Conservation (phyloP, 768 basidiomycete species). For the Kwoniella heveanensis region DNA sequence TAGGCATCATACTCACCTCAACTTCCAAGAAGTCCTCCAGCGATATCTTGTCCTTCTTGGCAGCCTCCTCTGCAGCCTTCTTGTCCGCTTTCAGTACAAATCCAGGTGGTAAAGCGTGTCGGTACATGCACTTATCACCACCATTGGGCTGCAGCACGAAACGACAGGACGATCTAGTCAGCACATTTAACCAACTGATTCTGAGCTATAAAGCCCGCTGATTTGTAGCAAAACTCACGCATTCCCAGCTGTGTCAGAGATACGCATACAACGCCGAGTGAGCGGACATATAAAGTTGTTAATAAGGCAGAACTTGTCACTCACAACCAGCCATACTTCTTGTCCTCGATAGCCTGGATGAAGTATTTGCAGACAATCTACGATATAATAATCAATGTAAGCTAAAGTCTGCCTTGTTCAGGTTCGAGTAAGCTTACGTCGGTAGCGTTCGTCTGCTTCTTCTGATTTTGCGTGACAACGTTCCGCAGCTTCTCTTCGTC, state of each 20-base stretch:
- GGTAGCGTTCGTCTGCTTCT: slow-evolving; percentile 88
- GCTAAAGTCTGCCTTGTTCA: not conserved
- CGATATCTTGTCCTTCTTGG: slow-evolving; percentile 79
- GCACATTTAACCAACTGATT: too few relatives aligned
- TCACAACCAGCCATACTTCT: slow-evolving; percentile 66
- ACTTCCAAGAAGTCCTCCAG: slow-evolving; percentile 97
- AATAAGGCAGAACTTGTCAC: slow-evolving; percentile 28
- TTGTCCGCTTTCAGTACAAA: slow-evolving; percentile 92
- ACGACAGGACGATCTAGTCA: too few relatives aligned
- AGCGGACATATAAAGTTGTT: not conserved
- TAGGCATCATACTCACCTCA: slow-evolving; percentile 66
- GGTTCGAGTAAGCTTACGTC: slow-evolving; percentile 63
- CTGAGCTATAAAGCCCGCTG: too few relatives aligned
- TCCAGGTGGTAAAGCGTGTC: slow-evolving; percentile 92
- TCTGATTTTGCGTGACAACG: slow-evolving; percentile 73
- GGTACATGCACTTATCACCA: slow-evolving; percentile 79
- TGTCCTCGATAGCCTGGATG: slow-evolving; percentile 89
- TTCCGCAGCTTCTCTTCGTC: slow-evolving; percentile 87
- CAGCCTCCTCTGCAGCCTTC: slow-evolving; percentile 87
- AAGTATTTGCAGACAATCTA: slow-evolving; percentile 98
- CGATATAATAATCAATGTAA: slow-evolving; percentile 1
- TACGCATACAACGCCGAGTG: not conserved
- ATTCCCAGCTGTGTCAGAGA: slow-evolving; percentile 53
- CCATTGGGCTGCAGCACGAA: slow-evolving; percentile 43
- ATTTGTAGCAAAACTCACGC: slow-evolving; percentile 54